A percentile compares a stretch with the other conserved stretches of the same genome.
phyloP scores from a whole-genome alignment of 2,329 filamentous ascomycete genomes.

The Colletotrichum plurivorum region DNA sequence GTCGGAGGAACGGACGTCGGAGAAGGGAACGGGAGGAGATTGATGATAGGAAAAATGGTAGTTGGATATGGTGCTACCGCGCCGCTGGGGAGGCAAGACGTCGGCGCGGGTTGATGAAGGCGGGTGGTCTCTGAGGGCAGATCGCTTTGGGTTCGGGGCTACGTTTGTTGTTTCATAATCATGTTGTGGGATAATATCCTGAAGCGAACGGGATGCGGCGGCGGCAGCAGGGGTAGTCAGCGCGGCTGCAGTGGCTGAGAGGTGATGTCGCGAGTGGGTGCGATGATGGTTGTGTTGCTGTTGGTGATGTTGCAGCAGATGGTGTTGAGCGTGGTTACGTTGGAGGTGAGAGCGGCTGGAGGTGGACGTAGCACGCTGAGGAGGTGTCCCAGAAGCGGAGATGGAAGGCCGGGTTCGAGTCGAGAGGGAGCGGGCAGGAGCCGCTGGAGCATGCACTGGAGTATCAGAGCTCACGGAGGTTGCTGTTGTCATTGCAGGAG shows the following conservation, averaged over 20 bases:
- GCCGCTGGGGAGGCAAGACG: slow-evolving; percentile 62
- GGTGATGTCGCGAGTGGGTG: slow-evolving; percentile 31
- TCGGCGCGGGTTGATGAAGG: slow-evolving; percentile 66
- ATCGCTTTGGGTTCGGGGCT: slow-evolving; percentile 74
- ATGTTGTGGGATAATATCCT: slow-evolving; percentile 67
- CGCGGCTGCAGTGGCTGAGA: no score
- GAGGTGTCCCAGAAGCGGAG: slow-evolving; percentile 32
- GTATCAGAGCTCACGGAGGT: slow-evolving; percentile 50
- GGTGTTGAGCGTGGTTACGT: slow-evolving; percentile 8
- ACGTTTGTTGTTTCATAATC: slow-evolving; percentile 82
- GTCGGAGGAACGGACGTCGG: slow-evolving; percentile 59
- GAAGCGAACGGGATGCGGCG: slow-evolving; percentile 51
- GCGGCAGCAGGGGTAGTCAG: background rate
- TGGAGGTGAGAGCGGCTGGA: slow-evolving; percentile 49
- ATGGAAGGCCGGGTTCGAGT: slow-evolving; percentile 52
- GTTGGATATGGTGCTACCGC: slow-evolving; percentile 64
- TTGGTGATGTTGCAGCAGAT: slow-evolving; percentile 42
- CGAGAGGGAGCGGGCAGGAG: slow-evolving; percentile 53
- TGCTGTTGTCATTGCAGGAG: slow-evolving; percentile 51
- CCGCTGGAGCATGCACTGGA: slow-evolving; percentile 45
- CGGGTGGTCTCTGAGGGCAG: slow-evolving; percentile 74
- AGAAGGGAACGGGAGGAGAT: slow-evolving; percentile 41
- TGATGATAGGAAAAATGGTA: slow-evolving; percentile 47
- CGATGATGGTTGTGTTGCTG: slow-evolving; percentile 51
- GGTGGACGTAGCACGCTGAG: slow-evolving; percentile 44